Evolutionary conservation across 2,329 filamentous ascomycete species (phyloP).

Genomic region (Mycosphaerella sp.): DNA sequence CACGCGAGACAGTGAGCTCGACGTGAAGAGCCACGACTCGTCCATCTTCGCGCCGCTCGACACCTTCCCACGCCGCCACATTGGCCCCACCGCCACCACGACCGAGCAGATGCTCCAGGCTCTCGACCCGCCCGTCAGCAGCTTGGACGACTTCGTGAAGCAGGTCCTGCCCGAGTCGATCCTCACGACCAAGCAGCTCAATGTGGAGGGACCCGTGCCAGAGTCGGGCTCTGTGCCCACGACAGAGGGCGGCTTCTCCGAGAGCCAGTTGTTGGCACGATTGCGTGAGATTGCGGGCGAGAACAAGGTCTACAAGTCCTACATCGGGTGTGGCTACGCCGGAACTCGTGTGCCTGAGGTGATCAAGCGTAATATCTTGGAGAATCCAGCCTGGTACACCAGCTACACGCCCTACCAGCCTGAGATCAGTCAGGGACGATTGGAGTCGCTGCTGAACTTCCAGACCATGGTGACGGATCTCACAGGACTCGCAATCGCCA

Average conservation of each 20-base stretch:
- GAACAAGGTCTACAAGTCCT: slow-evolving; percentile 59
- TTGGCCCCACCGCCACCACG: slow-evolving; percentile 69
- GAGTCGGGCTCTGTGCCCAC: slow-evolving; percentile 37
- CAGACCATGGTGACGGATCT: slow-evolving; percentile 88
- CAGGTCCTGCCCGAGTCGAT: slow-evolving; percentile 80
- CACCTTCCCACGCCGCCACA: slow-evolving; percentile 75
- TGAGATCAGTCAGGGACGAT: slow-evolving; percentile 89
- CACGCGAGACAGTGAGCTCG: slow-evolving; percentile 20
- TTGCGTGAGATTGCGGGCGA: slow-evolving; percentile 52
- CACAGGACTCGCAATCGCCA: slow-evolving; percentile 79
- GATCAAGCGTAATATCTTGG: slow-evolving; percentile 85
- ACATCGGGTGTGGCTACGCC: slow-evolving; percentile 86
- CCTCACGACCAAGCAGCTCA: slow-evolving; percentile 58
- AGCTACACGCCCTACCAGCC: slow-evolving; percentile 97
- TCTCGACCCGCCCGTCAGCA: slow-evolving; percentile 66
- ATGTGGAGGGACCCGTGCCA: slow-evolving; percentile 47
- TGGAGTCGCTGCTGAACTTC: slow-evolving; percentile 91
- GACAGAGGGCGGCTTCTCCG: slow-evolving; percentile 46
- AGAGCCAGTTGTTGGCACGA: slow-evolving; percentile 53
- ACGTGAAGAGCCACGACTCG: slow-evolving; percentile 22
- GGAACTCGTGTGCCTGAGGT: slow-evolving; percentile 80
- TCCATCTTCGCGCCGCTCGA: slow-evolving; percentile 47
- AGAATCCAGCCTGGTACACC: slow-evolving; percentile 95
- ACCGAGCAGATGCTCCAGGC: slow-evolving; percentile 71
- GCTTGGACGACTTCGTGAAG: slow-evolving; percentile 74